Conservation (phyloP, 177 flowering plant species). For the Vitis hybrid region DNA sequence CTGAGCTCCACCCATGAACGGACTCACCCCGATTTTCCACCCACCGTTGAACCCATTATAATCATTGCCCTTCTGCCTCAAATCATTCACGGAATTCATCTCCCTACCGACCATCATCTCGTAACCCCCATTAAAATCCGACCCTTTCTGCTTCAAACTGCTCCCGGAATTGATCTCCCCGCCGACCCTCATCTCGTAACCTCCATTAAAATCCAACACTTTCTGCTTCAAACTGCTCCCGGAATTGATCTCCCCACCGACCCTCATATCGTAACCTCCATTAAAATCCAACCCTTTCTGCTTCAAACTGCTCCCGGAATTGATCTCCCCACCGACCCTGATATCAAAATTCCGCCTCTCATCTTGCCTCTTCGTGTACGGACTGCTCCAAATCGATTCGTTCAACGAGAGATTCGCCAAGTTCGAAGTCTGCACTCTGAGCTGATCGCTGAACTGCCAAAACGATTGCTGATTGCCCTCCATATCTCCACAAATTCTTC, state of each 20-base stretch:
- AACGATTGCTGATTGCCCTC: conserved; percentile 75
- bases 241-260: too few species aligned
- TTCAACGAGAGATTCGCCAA: conserved; percentile 63
- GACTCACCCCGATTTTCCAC: conserved; percentile 33
- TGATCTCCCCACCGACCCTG: conserved; percentile 51
- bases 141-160: too few species aligned
- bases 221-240: too few species aligned
- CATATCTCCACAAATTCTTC: conserved; percentile 21
- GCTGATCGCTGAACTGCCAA: conserved; percentile 90
- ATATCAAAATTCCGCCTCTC: conserved; percentile 72
- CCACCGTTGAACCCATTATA: conserved; percentile 34
- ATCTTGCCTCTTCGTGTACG: conserved; percentile 46
- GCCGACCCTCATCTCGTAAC: too few species aligned
- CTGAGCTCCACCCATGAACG: conserved; percentile 9
- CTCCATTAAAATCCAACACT: too few species aligned
- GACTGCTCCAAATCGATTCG: conserved; percentile 75
- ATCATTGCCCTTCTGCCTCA: conserved; percentile 5
- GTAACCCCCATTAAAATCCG: too few species aligned
- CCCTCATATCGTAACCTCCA: conserved; percentile 2
- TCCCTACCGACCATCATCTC: conserved; percentile 25
- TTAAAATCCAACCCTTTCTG: conserved; percentile 12
- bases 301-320: not conserved
- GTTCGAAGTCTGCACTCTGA: conserved; percentile 53
- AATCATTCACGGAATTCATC: conserved; percentile 1
- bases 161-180: too few species aligned